Conservation (phyloP, 768 basidiomycete genomes). For the Pleurotus eryngii region DNA sequence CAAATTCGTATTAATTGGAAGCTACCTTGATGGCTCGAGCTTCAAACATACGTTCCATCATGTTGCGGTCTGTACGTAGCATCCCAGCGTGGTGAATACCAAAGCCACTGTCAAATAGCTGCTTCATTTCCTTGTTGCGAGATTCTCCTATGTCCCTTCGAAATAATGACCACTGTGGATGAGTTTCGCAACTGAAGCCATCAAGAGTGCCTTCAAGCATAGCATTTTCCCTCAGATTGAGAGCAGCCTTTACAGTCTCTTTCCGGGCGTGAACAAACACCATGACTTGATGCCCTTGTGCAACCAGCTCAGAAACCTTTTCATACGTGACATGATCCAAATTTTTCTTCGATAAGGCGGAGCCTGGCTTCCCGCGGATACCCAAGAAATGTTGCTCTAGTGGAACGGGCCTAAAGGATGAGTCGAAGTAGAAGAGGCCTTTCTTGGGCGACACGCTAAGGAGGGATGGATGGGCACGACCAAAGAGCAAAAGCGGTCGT, state of each 20-base stretch:
- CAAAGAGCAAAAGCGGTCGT: neutral
- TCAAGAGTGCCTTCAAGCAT: slow-evolving; percentile 65
- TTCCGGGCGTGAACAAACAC: slow-evolving; percentile 98
- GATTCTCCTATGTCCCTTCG: slow-evolving; percentile 76
- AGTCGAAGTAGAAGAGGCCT: slow-evolving; percentile 96
- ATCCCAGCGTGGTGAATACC: slow-evolving; percentile 99
- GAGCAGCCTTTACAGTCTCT: slow-evolving; percentile 93
- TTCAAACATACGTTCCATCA: slow-evolving; percentile 94
- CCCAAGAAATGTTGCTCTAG: slow-evolving; percentile 97
- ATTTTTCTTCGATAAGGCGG: slow-evolving; percentile 70
- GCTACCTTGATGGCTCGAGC: slow-evolving; percentile 85
- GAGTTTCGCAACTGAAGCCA: slow-evolving; percentile 78
- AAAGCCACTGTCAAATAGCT: slow-evolving; percentile 87
- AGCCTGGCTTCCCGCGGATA: slow-evolving; percentile 83
- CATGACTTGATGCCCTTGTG: slow-evolving; percentile 97
- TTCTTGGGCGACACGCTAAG: slow-evolving; percentile 77
- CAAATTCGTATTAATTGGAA: neutral
- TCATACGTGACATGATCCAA: slow-evolving; percentile 86
- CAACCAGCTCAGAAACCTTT: slow-evolving; percentile 85
- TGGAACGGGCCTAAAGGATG: slow-evolving; percentile 94
- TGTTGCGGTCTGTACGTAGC: slow-evolving; percentile 89
- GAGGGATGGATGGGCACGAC: neutral
- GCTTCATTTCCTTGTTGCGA: slow-evolving; percentile 94
- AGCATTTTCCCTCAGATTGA: slow-evolving; percentile 75
- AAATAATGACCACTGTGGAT: slow-evolving; percentile 76